phyloP scores from a whole-genome alignment of 805 yeast genomes.

The Yamadazyma scolyti region DNA sequence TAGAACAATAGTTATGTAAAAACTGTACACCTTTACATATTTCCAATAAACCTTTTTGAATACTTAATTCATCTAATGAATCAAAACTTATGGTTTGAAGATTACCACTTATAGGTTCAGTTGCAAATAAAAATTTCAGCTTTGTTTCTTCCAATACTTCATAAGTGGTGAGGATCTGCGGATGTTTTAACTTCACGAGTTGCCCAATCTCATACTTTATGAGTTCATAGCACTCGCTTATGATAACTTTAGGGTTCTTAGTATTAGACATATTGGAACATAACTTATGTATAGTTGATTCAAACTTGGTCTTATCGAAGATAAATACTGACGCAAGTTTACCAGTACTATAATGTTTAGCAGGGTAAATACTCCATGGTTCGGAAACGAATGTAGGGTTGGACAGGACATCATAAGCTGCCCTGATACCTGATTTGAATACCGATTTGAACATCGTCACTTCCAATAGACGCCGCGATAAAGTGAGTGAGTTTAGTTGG shows the following conservation, averaged over 20 bases:
- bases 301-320: slow-evolving; percentile 77
- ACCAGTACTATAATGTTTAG: slow-evolving; percentile 63
- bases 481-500: too few relatives aligned
- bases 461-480: too few relatives aligned
- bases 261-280: slow-evolving; percentile 27
- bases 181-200: slow-evolving; percentile 82
- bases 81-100: slow-evolving; percentile 35
- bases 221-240: slow-evolving; percentile 63
- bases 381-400: slow-evolving; percentile 71
- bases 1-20: slow-evolving; percentile 70
- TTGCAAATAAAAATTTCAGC: slow-evolving; percentile 72
- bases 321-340: slow-evolving; percentile 77
- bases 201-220: slow-evolving; percentile 66
- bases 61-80: slow-evolving; percentile 62
- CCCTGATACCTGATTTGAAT: slow-evolving; percentile 58
- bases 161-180: slow-evolving; percentile 74
- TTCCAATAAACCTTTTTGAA: slow-evolving; percentile 81
- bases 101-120: slow-evolving; percentile 69
- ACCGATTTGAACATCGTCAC: slow-evolving; percentile 49
- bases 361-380: slow-evolving; percentile 84
- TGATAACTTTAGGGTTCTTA: slow-evolving; percentile 43
- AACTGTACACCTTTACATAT: slow-evolving; percentile 75
- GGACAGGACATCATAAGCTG: slow-evolving; percentile 63
- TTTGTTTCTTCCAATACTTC: slow-evolving; percentile 91
- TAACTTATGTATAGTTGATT: slow-evolving; percentile 44